Evolutionary conservation across 2,329 filamentous ascomycete genomes (phyloP).

Genomic region (Xylaria sp.): DNA sequence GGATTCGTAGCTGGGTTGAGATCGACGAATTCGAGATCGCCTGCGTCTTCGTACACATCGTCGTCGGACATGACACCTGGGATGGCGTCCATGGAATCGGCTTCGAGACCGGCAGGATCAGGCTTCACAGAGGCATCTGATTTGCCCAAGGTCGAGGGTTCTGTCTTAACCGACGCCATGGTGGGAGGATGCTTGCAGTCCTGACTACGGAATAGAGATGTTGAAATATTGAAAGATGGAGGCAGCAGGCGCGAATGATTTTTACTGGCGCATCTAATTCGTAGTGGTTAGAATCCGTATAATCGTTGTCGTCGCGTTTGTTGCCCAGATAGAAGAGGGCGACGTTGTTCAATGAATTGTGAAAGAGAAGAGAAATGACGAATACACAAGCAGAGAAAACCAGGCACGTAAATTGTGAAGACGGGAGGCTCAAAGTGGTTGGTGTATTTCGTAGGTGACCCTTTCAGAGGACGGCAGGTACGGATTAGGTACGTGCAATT

Average conservation of each 20-base stretch:
- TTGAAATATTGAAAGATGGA: background rate
- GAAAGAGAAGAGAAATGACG: no score
- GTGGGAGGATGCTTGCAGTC: slow-evolving; percentile 2
- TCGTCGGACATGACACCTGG: slow-evolving; percentile 53
- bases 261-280: background rate
- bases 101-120: slow-evolving; percentile 28
- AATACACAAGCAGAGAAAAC: no score
- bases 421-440: no score
- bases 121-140: slow-evolving; percentile 30
- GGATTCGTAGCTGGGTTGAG: slow-evolving; percentile 36
- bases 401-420: no score
- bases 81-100: slow-evolving; percentile 37
- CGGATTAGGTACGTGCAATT: no score
- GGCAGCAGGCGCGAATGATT: background rate
- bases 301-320: background rate
- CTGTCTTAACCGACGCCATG: slow-evolving; percentile 29
- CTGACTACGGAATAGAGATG: background rate
- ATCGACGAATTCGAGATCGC: slow-evolving; percentile 53
- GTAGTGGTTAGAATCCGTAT: background rate
- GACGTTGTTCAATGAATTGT: background rate
- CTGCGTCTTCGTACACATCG: slow-evolving; percentile 59
- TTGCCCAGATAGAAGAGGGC: background rate
- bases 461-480: no score
- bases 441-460: no score
- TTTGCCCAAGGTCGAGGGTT: slow-evolving; percentile 26